Percentiles rank a stretch among this genome's conserved stretches.
Evolutionary conservation across 805 yeast species (phyloP).

Genomic region (Suhomyces xylopsoci): DNA sequence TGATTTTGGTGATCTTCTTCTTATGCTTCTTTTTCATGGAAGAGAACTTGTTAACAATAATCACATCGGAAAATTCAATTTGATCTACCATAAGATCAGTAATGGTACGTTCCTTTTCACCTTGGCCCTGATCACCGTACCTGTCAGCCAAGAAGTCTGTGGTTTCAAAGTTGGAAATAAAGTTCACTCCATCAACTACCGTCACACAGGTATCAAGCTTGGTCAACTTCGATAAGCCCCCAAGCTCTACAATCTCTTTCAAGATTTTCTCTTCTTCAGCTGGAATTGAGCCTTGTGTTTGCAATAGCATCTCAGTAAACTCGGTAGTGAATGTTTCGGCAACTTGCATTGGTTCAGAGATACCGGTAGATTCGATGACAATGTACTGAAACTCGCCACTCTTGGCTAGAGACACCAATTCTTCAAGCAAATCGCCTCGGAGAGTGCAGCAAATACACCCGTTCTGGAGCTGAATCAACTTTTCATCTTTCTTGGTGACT

Average conservation of each 20-base stretch:
- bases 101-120: conserved; percentile 43
- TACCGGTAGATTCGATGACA: conserved; percentile 46
- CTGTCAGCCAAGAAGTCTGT: conserved; percentile 41
- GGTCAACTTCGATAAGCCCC: conserved; percentile 41
- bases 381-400: conserved; percentile 39
- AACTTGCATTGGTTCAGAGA: conserved; percentile 50
- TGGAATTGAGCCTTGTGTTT: conserved; percentile 17
- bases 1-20: conserved; percentile 28
- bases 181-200: conserved; percentile 43
- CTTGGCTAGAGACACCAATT: conserved; percentile 34
- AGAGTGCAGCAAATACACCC: conserved; percentile 51
- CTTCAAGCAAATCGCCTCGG: conserved; percentile 46
- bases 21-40: conserved; percentile 22
- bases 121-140: conserved; percentile 37
- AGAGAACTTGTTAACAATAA: conserved; percentile 40
- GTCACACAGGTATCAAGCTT: conserved; percentile 46
- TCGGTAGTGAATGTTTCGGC: conserved; percentile 48
- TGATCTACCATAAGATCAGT: conserved; percentile 47
- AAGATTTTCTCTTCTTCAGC: conserved; percentile 17
- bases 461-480: conserved; percentile 44
- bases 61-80: conserved; percentile 45
- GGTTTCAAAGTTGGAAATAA: conserved; percentile 41
- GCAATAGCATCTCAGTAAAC: conserved; percentile 33
- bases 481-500: conserved; percentile 40
- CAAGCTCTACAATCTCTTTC: conserved; percentile 28